These are phyloP conservation scores for Fulvia fulva DNA, from an alignment of 2,329 filamentous ascomycete species.

Conservation along the genomic window DNA sequence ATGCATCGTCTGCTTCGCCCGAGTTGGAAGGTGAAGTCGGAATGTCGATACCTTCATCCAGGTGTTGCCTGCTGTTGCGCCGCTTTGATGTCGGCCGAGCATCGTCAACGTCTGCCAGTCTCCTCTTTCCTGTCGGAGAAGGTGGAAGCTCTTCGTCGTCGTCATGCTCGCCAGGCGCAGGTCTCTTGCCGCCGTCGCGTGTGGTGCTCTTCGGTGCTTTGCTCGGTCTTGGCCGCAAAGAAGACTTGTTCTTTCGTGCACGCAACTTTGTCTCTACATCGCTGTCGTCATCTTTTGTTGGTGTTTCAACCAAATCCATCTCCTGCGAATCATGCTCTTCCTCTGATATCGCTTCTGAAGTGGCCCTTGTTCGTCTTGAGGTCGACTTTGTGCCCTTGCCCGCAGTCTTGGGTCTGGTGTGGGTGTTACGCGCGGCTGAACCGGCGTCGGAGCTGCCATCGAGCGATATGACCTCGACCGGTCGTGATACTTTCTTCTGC, in stretches of 20 bases:
- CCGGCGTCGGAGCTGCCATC: conserved; percentile 15
- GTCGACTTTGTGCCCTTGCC: background rate
- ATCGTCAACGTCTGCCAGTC: conserved; percentile 8
- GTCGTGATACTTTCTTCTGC: background rate
- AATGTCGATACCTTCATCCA: conserved; percentile 36
- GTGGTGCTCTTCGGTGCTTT: conserved; percentile 27
- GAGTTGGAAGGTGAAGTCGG: conserved; percentile 25
- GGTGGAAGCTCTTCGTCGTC: conserved; percentile 18
- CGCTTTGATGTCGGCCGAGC: conserved; percentile 19
- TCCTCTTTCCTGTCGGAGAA: conserved; percentile 21
- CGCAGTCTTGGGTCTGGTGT: background rate
- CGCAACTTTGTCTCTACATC: conserved; percentile 18
- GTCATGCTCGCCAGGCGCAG: conserved; percentile 25
- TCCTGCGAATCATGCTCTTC: background rate
- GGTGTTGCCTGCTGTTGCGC: conserved; percentile 19
- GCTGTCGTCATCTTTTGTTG: conserved; percentile 19
- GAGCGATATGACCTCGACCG: conserved; percentile 19
- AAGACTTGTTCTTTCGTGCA: conserved; percentile 33
- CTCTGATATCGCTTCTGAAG: background rate
- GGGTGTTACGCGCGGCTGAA: background rate
- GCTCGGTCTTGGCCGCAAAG: conserved; percentile 30
- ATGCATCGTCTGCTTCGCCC: conserved; percentile 21
- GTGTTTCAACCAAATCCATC: conserved; percentile 10
- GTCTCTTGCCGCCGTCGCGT: conserved; percentile 25
- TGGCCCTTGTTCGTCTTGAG: conserved; percentile 1